Conservation (phyloP, 176 grass and related monocot species). For the Chloris gayana region DNA sequence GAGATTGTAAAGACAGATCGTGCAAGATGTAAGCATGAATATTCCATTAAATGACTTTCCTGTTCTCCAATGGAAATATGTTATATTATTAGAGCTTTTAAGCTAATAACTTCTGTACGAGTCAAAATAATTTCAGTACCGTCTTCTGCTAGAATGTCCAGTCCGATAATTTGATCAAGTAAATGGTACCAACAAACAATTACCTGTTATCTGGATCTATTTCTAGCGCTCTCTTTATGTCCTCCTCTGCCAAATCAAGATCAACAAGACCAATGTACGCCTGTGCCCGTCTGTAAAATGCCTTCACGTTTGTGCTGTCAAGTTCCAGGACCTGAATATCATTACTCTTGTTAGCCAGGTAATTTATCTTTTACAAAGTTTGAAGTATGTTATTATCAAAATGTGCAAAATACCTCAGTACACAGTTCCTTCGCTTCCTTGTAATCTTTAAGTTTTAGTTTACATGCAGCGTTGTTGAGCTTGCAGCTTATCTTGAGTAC, state of each 20-base stretch:
- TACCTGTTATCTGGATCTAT: slow-evolving; percentile 92
- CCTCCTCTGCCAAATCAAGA: slow-evolving; percentile 78
- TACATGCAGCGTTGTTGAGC: slow-evolving; percentile 88
- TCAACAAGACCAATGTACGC: slow-evolving; percentile 71
- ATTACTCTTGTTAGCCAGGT: slow-evolving; percentile 16
- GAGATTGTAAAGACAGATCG: background rate
- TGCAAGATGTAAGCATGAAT: background rate
- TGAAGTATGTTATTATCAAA: background rate
- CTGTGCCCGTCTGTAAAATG: slow-evolving; percentile 81
- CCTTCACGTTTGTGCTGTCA: slow-evolving; percentile 80
- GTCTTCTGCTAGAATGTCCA: background rate
- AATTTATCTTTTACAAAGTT: background rate
- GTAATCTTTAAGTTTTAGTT: slow-evolving; percentile 77
- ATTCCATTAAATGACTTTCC: background rate
- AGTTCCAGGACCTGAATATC: slow-evolving; percentile 71
- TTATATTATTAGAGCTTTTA: background rate
- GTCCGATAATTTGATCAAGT: background rate
- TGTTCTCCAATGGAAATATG: background rate
- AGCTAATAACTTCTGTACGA: background rate
- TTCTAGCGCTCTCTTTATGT: slow-evolving; percentile 82
- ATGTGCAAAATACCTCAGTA: slow-evolving; percentile 50
- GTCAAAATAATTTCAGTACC: too few relatives aligned
- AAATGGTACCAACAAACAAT: background rate
- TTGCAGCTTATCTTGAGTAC: slow-evolving; percentile 75
- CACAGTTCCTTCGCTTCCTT: slow-evolving; percentile 80